Evolutionary conservation across 768 basidiomycete species (phyloP).

Genomic region (Boletus patriciae): DNA sequence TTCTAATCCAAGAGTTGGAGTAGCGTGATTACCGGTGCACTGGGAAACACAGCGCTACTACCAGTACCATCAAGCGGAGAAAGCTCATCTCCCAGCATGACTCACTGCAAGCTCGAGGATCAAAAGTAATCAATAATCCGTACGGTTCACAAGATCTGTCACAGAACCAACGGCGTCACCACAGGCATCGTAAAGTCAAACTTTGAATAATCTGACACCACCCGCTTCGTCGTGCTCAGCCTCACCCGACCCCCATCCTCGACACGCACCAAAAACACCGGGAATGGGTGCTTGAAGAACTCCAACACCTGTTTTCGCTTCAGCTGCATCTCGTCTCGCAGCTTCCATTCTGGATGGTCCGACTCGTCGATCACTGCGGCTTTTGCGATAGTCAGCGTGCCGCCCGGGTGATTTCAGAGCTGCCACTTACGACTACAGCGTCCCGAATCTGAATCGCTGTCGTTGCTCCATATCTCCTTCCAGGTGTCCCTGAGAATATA

Average conservation of each 20-base stretch:
- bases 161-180: constrained; percentile 16
- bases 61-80: too few species aligned
- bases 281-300: constrained; percentile 18
- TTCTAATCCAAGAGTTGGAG: too few species aligned
- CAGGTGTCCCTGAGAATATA: constrained; percentile 7
- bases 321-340: constrained; percentile 11
- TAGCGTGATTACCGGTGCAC: too few species aligned
- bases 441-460: background rate
- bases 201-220: constrained; percentile 7
- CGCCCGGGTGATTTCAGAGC: background rate
- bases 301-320: constrained; percentile 19
- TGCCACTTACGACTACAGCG: constrained; percentile 2
- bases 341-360: constrained; percentile 3
- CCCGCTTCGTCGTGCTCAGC: constrained; percentile 15
- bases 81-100: too few species aligned
- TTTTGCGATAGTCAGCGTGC: constrained; percentile 1
- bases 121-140: background rate
- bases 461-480: background rate
- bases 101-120: too few species aligned
- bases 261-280: constrained; percentile 19
- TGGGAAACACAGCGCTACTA: too few species aligned
- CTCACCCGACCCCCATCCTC: constrained; percentile 15
- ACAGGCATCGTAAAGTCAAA: constrained; percentile 23
- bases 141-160: background rate
- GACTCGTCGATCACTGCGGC: background rate